Conservation (phyloP, 495 filamentous ascomycete genomes). For the Aspergillus asperescens region DNA sequence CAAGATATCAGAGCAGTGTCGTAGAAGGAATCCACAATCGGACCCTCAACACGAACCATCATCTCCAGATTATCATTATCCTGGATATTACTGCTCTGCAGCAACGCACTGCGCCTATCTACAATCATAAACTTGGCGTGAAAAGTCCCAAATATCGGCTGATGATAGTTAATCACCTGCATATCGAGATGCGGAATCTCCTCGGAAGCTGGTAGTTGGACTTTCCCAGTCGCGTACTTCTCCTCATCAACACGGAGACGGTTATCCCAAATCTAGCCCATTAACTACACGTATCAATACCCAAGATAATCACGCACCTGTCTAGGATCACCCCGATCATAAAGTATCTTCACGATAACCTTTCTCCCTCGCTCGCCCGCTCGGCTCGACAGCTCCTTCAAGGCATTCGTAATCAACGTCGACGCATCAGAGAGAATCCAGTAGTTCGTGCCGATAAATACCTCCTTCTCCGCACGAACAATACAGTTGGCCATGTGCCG, state of each 20-base stretch:
- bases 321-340: slow-evolving; percentile 63
- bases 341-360: slow-evolving; percentile 67
- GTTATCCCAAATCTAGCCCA: slow-evolving; percentile 40
- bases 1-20: slow-evolving; percentile 68
- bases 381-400: slow-evolving; percentile 60
- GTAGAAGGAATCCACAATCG: slow-evolving; percentile 69
- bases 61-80: slow-evolving; percentile 78
- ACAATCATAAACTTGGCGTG: slow-evolving; percentile 75
- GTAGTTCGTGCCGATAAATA: slow-evolving; percentile 69
- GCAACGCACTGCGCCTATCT: slow-evolving; percentile 59
- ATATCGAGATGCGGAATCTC: slow-evolving; percentile 69
- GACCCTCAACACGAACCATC: slow-evolving; percentile 71
- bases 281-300: background rate
- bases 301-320: slow-evolving; percentile 44
- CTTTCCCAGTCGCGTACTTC: slow-evolving; percentile 49
- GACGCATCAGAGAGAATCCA: slow-evolving; percentile 66
- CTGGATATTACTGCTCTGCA: slow-evolving; percentile 75
- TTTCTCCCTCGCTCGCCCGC: slow-evolving; percentile 54
- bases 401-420: slow-evolving; percentile 59
- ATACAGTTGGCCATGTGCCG: slow-evolving; percentile 74
- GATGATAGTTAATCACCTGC: slow-evolving; percentile 69
- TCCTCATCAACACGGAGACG: slow-evolving; percentile 55
- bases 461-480: slow-evolving; percentile 63
- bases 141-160: slow-evolving; percentile 67
- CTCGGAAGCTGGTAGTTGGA: slow-evolving; percentile 53